These are phyloP conservation scores for Exophiala bonariae DNA, from an alignment of 2,329 filamentous ascomycete species.

Conservation along the genomic window DNA sequence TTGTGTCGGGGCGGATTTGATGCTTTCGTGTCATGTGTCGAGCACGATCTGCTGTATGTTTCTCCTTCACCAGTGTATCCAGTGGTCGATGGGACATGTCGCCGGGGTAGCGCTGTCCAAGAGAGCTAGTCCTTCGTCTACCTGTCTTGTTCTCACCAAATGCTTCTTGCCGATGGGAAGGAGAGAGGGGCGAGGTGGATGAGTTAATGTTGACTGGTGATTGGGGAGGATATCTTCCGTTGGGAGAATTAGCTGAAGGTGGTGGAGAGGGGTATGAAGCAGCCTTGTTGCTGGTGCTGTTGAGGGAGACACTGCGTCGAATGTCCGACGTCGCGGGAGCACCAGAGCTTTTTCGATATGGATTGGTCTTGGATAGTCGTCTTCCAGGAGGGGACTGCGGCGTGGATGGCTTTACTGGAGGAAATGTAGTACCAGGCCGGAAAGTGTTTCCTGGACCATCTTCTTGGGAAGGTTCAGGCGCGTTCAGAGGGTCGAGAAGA, in stretches of 20 bases:
- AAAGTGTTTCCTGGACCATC: conserved; percentile 64
- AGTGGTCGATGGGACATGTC: conserved; percentile 27
- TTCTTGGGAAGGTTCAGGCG: conserved; percentile 66
- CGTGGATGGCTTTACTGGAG: conserved; percentile 14
- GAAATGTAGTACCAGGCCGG: conserved; percentile 20
- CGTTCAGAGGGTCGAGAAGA: conserved; percentile 68
- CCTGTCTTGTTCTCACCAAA: conserved; percentile 13
- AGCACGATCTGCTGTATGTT: conserved; percentile 50
- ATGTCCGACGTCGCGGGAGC: conserved; percentile 12
- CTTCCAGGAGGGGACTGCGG: conserved; percentile 8
- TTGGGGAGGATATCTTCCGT: conserved; percentile 44
- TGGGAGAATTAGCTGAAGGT: conserved; percentile 54
- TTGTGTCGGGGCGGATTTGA: conserved; percentile 70
- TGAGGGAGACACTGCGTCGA: conserved; percentile 18
- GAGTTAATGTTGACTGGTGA: conserved; percentile 37
- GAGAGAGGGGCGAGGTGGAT: conserved; percentile 19
- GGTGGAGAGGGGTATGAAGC: conserved; percentile 52
- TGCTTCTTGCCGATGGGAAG: conserved; percentile 23
- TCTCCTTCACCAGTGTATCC: conserved; percentile 25
- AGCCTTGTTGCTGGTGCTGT: conserved; percentile 9
- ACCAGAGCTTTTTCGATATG: conserved; percentile 23
- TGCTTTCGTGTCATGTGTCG: conserved; percentile 66
- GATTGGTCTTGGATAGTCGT: conserved; percentile 26
- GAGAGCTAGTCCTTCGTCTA: conserved; percentile 47
- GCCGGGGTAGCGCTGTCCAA: conserved; percentile 25